A percentile compares a stretch with the other conserved stretches of the same genome.
phyloP scores from a whole-genome alignment of 257 asterid species.

The Penstemon newberryi region DNA sequence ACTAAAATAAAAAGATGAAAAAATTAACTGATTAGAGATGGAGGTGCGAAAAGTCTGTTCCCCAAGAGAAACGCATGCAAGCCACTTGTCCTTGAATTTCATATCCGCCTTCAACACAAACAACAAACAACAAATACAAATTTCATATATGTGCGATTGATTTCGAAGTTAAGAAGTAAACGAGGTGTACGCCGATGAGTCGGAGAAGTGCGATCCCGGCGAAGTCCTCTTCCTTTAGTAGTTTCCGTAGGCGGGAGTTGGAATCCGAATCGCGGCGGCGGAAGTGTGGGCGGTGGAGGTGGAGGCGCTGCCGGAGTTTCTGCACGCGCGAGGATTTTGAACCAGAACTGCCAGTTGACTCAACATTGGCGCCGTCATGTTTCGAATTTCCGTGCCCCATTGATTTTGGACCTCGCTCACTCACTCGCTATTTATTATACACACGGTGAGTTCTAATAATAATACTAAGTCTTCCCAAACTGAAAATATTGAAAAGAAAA shows the following conservation, averaged over 20 bases:
- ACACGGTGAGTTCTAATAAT: too few species aligned
- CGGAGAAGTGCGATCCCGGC: constrained; percentile 89
- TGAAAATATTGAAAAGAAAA: too few species aligned
- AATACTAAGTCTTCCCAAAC: too few species aligned
- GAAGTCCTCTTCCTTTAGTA: constrained; percentile 67
- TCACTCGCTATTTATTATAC: too few species aligned
- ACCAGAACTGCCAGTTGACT: constrained; percentile 41
- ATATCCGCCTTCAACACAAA: constrained; percentile 75
- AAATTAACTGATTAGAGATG: constrained; percentile 73
- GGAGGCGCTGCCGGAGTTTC: constrained; percentile 61
- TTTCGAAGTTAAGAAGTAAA: background rate
- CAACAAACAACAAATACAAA: constrained; percentile 19
- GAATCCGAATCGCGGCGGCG: constrained; percentile 38
- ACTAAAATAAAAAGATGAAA: constrained; percentile 8
- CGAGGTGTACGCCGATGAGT: constrained; percentile 49
- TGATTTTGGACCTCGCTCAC: background rate
- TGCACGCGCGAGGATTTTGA: constrained; percentile 47
- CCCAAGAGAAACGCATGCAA: constrained; percentile 86
- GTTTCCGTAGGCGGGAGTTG: constrained; percentile 37
- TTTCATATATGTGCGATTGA: background rate
- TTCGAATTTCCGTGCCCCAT: constrained; percentile 82
- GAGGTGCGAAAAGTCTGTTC: constrained; percentile 87
- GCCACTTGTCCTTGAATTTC: constrained; percentile 94
- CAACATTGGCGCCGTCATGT: constrained; percentile 38
- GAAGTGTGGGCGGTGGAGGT: constrained; percentile 46